Evolutionary conservation across 805 yeast species (phyloP).

Genomic region (Yarrowia bubula): DNA sequence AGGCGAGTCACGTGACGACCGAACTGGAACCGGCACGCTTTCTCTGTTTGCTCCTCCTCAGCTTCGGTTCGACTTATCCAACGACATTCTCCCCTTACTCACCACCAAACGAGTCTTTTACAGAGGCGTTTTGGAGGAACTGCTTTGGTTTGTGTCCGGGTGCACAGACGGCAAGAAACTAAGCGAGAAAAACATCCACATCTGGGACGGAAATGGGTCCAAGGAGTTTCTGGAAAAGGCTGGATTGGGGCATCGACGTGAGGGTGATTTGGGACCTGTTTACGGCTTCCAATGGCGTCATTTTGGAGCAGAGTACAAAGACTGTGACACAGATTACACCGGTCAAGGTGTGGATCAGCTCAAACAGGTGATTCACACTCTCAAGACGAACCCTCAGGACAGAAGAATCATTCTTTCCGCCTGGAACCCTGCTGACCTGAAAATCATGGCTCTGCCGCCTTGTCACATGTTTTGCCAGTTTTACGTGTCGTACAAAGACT

Average conservation of each 20-base stretch:
- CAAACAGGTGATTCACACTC: slow-evolving; percentile 68
- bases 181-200: slow-evolving; percentile 82
- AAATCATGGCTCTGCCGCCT: slow-evolving; percentile 95
- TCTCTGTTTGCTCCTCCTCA: slow-evolving; percentile 96
- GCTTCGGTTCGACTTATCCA: slow-evolving; percentile 69
- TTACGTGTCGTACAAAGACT: slow-evolving; percentile 67
- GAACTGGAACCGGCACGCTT: slow-evolving; percentile 96
- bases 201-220: slow-evolving; percentile 99
- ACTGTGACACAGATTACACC: slow-evolving; percentile 82
- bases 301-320: slow-evolving; percentile 89
- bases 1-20: slow-evolving; percentile 90
- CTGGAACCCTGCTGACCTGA: slow-evolving; percentile 97
- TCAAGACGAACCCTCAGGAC: slow-evolving; percentile 88
- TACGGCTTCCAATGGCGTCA: slow-evolving; percentile 99
- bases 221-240: slow-evolving; percentile 81
- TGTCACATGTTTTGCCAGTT: slow-evolving; percentile 97
- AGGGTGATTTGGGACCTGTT: slow-evolving; percentile 96
- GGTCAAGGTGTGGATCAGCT: slow-evolving; percentile 92
- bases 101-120: slow-evolving; percentile 93
- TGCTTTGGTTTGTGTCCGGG: slow-evolving; percentile 90
- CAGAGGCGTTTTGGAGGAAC: slow-evolving; percentile 82
- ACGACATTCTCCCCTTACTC: slow-evolving; percentile 77
- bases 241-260: slow-evolving; percentile 77
- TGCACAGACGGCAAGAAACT: slow-evolving; percentile 81
- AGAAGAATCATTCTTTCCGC: slow-evolving; percentile 93